These are phyloP conservation scores for Neospermospora avenae DNA, from an alignment of 2,329 filamentous ascomycete species.

Conservation along the genomic window DNA sequence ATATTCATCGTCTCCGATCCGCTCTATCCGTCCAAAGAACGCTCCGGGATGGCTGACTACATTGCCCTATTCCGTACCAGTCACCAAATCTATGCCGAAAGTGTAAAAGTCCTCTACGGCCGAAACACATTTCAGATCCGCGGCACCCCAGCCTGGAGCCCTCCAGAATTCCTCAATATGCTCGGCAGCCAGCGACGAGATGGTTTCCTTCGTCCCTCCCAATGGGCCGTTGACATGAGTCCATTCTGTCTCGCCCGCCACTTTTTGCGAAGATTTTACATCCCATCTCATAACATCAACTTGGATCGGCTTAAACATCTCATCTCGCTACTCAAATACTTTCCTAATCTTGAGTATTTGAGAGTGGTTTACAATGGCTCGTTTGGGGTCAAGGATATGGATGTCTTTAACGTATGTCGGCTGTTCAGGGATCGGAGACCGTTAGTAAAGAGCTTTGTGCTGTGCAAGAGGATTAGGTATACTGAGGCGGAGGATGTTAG, in stretches of 20 bases:
- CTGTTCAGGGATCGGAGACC: slow-evolving; percentile 18
- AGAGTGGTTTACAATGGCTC: slow-evolving; percentile 15
- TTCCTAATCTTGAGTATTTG: slow-evolving; percentile 18
- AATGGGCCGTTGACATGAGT: background rate
- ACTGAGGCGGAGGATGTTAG: slow-evolving; percentile 19
- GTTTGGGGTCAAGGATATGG: slow-evolving; percentile 19
- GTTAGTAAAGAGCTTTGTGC: slow-evolving; percentile 8
- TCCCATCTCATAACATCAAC: slow-evolving; percentile 20
- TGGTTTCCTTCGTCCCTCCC: background rate
- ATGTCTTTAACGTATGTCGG: slow-evolving; percentile 18
- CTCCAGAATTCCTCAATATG: slow-evolving; percentile 18
- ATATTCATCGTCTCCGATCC: slow-evolving; percentile 12
- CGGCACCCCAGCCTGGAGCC: slow-evolving; percentile 14
- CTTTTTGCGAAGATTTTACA: slow-evolving; percentile 15
- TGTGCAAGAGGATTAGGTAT: slow-evolving; percentile 20
- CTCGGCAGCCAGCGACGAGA: slow-evolving; percentile 16
- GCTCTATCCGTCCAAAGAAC: slow-evolving; percentile 19
- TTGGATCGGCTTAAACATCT: slow-evolving; percentile 19
- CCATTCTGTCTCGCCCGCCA: slow-evolving; percentile 17
- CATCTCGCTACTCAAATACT: slow-evolving; percentile 22
- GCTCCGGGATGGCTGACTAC: slow-evolving; percentile 13
- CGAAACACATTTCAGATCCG: slow-evolving; percentile 22
- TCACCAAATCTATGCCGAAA: slow-evolving; percentile 20
- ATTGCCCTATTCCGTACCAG: slow-evolving; percentile 18
- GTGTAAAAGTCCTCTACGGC: slow-evolving; percentile 18